These are phyloP conservation scores for Lolium perenne DNA, from an alignment of 176 grass and related monocot species.

Conservation along the genomic window DNA sequence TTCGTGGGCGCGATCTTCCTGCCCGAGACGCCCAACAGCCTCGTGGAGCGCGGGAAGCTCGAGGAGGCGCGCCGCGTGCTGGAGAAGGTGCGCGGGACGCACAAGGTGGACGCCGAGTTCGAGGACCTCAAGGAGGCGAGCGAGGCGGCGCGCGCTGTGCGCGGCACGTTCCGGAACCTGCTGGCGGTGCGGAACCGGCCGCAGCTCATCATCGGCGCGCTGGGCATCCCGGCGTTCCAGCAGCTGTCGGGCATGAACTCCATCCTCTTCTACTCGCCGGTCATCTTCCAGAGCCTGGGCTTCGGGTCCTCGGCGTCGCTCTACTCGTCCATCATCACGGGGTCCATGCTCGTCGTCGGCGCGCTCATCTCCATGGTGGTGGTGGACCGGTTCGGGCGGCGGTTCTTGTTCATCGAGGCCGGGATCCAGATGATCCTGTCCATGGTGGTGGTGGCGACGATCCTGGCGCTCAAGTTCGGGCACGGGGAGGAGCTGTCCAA, in stretches of 20 bases:
- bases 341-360: conserved; percentile 90
- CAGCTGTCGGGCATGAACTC: conserved; percentile 96
- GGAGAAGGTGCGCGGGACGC: conserved; percentile 86
- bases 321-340: conserved; percentile 85
- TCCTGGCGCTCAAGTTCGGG: conserved; percentile 86
- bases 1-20: conserved; percentile 81
- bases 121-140: conserved; percentile 89
- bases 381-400: conserved; percentile 79
- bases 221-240: conserved; percentile 93
- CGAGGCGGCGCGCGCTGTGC: conserved; percentile 65
- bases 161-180: conserved; percentile 76
- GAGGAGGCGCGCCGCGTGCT: conserved; percentile 73
- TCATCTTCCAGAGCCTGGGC: conserved; percentile 93
- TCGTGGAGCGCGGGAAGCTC: conserved; percentile 68
- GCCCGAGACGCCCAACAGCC: conserved; percentile 94
- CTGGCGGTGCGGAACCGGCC: conserved; percentile 71
- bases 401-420: conserved; percentile 90
- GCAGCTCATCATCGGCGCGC: conserved; percentile 88
- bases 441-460: conserved; percentile 74
- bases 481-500: conserved; percentile 64
- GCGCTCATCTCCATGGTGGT: conserved; percentile 80
- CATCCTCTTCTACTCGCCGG: conserved; percentile 91
- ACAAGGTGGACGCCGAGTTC: conserved; percentile 91
- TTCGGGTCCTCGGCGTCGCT: conserved; percentile 71
- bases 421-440: conserved; percentile 86